Evolutionary conservation across 2,329 filamentous ascomycete species (phyloP).

Genomic region (Talaromyces sp.): DNA sequence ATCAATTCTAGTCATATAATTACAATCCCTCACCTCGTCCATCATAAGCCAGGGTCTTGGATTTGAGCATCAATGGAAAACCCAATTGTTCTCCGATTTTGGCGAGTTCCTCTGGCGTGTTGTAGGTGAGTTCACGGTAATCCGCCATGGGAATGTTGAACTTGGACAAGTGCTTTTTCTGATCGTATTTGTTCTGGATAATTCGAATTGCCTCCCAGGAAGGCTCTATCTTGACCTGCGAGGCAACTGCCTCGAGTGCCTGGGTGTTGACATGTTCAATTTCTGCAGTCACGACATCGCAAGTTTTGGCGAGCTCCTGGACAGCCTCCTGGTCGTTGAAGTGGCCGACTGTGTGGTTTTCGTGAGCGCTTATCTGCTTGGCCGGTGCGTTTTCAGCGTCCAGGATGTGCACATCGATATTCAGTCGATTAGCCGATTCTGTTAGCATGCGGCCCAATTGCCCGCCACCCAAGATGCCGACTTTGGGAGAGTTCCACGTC

Average conservation of each 20-base stretch:
- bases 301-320: conserved; percentile 66
- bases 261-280: conserved; percentile 94
- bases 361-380: conserved; percentile 75
- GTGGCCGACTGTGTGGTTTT: conserved; percentile 72
- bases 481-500: conserved; percentile 37
- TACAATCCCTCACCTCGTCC: conserved; percentile 62
- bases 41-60: conserved; percentile 84
- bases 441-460: conserved; percentile 91
- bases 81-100: conserved; percentile 61
- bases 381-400: conserved; percentile 73
- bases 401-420: conserved; percentile 71
- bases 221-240: conserved; percentile 65
- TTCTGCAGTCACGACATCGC: conserved; percentile 83
- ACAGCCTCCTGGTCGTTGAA: conserved; percentile 82
- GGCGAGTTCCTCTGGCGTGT: conserved; percentile 56
- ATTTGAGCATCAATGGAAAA: conserved; percentile 89
- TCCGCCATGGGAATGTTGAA: conserved; percentile 67
- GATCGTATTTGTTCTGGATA: conserved; percentile 90
- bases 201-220: conserved; percentile 79
- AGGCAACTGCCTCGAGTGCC: conserved; percentile 74
- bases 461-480: conserved; percentile 56
- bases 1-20: not conserved
- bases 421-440: conserved; percentile 75
- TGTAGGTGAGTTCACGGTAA: conserved; percentile 60
- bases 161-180: conserved; percentile 72